Percentiles rank a stretch among this genome's conserved stretches.
These are phyloP conservation scores for Penicillium nucicola DNA, from an alignment of 495 filamentous ascomycete genomes.

Conservation along the genomic window DNA sequence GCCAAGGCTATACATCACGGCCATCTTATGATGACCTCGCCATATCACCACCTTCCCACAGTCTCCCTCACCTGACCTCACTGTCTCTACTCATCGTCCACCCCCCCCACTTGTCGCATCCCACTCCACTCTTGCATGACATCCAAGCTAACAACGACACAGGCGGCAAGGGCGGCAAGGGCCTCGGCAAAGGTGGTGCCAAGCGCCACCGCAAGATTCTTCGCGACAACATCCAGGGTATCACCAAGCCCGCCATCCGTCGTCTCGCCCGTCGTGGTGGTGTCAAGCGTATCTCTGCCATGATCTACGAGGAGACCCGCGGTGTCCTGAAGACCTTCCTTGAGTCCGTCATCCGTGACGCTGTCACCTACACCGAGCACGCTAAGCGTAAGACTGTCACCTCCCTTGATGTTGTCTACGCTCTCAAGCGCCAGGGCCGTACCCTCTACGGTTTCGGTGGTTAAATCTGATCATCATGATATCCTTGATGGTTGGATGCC, in stretches of 20 bases:
- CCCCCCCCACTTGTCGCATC: neutral
- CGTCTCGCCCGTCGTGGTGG: constrained; percentile 61
- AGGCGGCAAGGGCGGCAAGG: constrained; percentile 91
- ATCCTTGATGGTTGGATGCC: neutral
- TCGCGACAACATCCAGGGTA: constrained; percentile 97
- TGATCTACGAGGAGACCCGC: constrained; percentile 70
- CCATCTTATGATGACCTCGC: constrained; percentile 5
- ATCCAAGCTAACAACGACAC: constrained; percentile 22
- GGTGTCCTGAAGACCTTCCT: constrained; percentile 67
- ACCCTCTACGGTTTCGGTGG: constrained; percentile 99
- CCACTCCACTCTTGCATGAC: neutral
- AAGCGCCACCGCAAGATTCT: constrained; percentile 99
- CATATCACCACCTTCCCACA: neutral
- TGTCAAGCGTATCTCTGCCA: constrained; percentile 66
- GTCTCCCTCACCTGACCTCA: too few species aligned
- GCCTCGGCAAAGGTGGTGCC: constrained; percentile 87
- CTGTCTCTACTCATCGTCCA: neutral
- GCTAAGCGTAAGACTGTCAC: constrained; percentile 98
- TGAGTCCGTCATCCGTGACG: constrained; percentile 75
- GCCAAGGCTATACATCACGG: neutral
- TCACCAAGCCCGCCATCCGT: constrained; percentile 70
- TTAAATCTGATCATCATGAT: constrained; percentile 48
- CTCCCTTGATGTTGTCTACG: constrained; percentile 92
- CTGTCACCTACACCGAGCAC: constrained; percentile 97
- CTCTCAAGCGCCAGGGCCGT: constrained; percentile 91